A percentile compares a stretch with the other conserved stretches of the same genome.
Conservation (phyloP, 305 asterid species). For the Solanum chacoense region DNA sequence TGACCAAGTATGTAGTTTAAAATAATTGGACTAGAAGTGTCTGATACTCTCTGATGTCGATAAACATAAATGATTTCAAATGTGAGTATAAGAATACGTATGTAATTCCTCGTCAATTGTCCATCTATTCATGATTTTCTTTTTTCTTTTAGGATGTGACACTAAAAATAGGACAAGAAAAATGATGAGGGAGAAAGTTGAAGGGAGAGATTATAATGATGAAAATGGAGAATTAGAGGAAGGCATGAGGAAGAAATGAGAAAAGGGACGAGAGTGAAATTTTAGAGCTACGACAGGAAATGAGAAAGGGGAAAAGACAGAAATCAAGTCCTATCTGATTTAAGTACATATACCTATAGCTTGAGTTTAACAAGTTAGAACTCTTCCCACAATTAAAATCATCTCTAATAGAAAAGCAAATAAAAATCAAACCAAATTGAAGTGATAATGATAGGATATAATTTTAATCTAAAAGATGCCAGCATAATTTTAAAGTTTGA, state of each 20-base stretch:
- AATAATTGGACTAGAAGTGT: background rate
- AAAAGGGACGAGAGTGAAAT: background rate
- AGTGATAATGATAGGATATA: background rate
- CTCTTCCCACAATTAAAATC: background rate
- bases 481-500: background rate
- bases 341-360: background rate
- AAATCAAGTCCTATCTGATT: background rate
- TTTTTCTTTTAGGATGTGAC: background rate
- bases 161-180: background rate
- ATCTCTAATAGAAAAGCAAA: background rate
- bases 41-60: background rate
- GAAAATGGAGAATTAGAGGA: background rate
- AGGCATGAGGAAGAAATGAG: background rate
- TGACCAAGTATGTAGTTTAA: background rate
- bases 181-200: background rate
- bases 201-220: background rate
- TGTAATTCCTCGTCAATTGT: background rate
- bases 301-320: background rate
- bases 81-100: background rate
- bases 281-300: background rate
- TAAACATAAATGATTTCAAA: background rate
- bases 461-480: background rate
- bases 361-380: background rate
- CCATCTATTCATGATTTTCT: background rate
- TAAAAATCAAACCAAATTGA: background rate